Base-by-base conservation (phyloP, 2,329 filamentous ascomycete species). In the Botrytis galanthina region DNA sequence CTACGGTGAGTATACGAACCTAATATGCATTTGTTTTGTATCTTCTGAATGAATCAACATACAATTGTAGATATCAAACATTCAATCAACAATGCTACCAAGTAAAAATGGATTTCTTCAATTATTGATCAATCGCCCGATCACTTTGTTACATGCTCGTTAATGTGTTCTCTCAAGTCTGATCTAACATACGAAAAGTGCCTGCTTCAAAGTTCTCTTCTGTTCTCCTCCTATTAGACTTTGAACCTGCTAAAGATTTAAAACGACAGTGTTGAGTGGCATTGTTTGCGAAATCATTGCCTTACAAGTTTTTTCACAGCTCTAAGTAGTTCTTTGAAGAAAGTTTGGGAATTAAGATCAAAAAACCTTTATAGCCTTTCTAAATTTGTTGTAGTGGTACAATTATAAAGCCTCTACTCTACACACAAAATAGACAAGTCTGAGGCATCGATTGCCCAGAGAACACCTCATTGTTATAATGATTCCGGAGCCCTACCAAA, bases 1-100 rank as follows among this genome's bases (percentile, higher is more conserved):
- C 64, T 67, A 68, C n/a, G 64, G 64, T 57, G 12, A n/a, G 48
- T n/a, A 18, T 54, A 68, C 12, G 20, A 37, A 57, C 64, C 64
- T 57, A 14, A 57, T 57, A 68, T 42, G 64, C 64, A 68, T 12
- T 54, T 57, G 51, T 42, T 35, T 14, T 29, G 20, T 35, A 32
- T 37, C 12, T 35, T 61, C 22, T 54, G n/a, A 18, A 57, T 54
- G n/a, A 18, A 57, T 9, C n/a, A 57, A 57, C 35, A 8, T 39
- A 18, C 22, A n/a, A 6, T 18, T 39, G 59, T 16, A 12, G n/a
- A 61, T 35, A 22, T 9, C 12, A 39, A n/a, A 39, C 59, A n/a
- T 14, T 37, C 18, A 8, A 60, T 61, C 16, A 8, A 16, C n/a
- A 29, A 57, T 57, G 0, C 14, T 57, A 29, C 14, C 29, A 18